Evolutionary conservation across 1,139 yeast genomes (phyloP).

Genomic region (Yamadazyma atlantica): DNA sequence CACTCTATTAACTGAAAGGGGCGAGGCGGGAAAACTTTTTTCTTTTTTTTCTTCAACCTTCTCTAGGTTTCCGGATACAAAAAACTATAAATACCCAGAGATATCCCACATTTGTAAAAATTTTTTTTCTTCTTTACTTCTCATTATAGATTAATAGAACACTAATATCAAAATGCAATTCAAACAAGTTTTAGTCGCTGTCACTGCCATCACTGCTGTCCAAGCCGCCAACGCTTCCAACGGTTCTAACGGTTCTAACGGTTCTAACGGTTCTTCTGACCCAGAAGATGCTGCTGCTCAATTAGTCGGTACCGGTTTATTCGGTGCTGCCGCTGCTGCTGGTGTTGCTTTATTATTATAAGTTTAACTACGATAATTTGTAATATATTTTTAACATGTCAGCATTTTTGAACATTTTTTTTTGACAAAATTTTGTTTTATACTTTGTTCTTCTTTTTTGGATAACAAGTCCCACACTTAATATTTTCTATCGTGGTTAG

Average conservation of each 20-base stretch:
- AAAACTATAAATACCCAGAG: constrained; percentile 10
- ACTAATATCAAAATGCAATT: constrained; percentile 34
- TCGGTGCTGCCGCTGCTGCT: constrained; percentile 35
- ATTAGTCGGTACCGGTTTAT: constrained; percentile 29
- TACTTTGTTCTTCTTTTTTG: constrained; percentile 1
- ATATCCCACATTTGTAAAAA: constrained; percentile 2
- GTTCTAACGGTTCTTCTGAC: constrained; percentile 20
- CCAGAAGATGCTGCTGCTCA: constrained; percentile 21
- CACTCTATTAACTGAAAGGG: background rate
- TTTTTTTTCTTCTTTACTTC: constrained; percentile 5
- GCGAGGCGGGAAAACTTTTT: constrained; percentile 2
- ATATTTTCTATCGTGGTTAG: constrained; percentile 2
- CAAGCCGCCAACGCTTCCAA: constrained; percentile 37
- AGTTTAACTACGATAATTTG: constrained; percentile 11
- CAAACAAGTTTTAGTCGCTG: constrained; percentile 41
- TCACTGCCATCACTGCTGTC: constrained; percentile 43
- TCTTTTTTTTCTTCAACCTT: background rate
- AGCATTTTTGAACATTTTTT: constrained; percentile 1
- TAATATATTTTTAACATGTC: background rate
- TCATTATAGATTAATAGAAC: constrained; percentile 2
- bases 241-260: constrained; percentile 30
- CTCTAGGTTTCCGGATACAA: background rate
- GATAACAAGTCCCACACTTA: constrained; percentile 1
- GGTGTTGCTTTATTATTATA: constrained; percentile 42
- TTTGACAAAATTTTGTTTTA: constrained; percentile 2